These are phyloP conservation scores for Cyberlindnera subsufficiens DNA, from an alignment of 805 yeast genomes.

Conservation along the genomic window DNA sequence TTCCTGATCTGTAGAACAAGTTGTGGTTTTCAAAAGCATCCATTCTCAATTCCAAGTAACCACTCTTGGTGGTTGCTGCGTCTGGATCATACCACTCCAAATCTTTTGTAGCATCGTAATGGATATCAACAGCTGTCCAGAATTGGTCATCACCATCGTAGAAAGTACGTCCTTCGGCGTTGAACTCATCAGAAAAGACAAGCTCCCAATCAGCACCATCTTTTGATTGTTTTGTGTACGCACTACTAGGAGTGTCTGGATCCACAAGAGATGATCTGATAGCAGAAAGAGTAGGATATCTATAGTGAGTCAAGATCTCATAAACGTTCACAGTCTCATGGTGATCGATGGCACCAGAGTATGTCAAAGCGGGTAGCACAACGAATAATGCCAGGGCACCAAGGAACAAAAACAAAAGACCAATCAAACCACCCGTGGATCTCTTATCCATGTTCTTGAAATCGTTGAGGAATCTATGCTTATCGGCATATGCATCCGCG, in stretches of 20 bases:
- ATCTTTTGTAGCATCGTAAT: slow-evolving; percentile 85
- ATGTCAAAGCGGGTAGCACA: slow-evolving; percentile 78
- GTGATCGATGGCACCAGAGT: slow-evolving; percentile 54
- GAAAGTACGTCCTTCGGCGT: slow-evolving; percentile 83
- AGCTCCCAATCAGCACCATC: slow-evolving; percentile 68
- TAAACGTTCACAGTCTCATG: slow-evolving; percentile 16
- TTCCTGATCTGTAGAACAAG: slow-evolving; percentile 79
- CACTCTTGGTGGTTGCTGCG: slow-evolving; percentile 72
- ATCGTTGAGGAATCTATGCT: slow-evolving; percentile 58
- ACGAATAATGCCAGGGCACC: slow-evolving; percentile 69
- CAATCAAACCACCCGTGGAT: slow-evolving; percentile 57
- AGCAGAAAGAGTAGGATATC: slow-evolving; percentile 46
- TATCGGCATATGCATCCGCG: slow-evolving; percentile 81
- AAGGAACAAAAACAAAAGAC: slow-evolving; percentile 48
- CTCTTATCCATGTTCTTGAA: slow-evolving; percentile 59
- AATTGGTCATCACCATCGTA: slow-evolving; percentile 90
- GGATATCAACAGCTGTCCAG: slow-evolving; percentile 78
- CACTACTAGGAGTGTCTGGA: slow-evolving; percentile 55
- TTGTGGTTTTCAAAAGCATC: slow-evolving; percentile 81
- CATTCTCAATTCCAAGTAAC: slow-evolving; percentile 61
- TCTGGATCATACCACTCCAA: slow-evolving; percentile 96
- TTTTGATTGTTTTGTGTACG: slow-evolving; percentile 41
- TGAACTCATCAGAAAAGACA: slow-evolving; percentile 89
- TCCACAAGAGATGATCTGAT: slow-evolving; percentile 49
- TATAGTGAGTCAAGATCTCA: slow-evolving; percentile 41